Conservation (phyloP, 176 grass and related monocot species). For the Saccharum spontaneum region DNA sequence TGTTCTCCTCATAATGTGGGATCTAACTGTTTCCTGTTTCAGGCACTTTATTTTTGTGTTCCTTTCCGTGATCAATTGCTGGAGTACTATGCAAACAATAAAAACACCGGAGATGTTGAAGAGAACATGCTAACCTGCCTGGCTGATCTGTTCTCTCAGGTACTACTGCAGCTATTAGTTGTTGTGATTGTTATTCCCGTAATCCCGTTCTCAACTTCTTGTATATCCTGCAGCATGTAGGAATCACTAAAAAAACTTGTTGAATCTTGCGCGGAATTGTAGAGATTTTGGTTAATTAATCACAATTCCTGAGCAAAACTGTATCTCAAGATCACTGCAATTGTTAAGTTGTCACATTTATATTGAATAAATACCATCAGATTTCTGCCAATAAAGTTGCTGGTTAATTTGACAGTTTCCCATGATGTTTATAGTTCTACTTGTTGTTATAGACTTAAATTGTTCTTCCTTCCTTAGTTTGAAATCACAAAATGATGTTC, state of each 20-base stretch:
- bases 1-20: neutral
- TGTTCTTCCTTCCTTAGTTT: neutral
- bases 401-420: neutral
- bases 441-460: neutral
- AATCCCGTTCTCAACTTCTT: neutral
- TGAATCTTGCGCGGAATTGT: neutral
- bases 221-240: neutral
- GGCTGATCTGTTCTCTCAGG: conserved; percentile 97
- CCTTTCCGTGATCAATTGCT: conserved; percentile 97
- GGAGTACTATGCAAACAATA: conserved; percentile 86
- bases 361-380: neutral
- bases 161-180: conserved; percentile 25
- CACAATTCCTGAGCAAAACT: neutral
- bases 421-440: neutral
- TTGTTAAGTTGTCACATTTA: neutral
- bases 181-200: neutral
- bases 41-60: conserved; percentile 94
- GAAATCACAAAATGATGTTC: neutral
- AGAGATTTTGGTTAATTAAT: neutral
- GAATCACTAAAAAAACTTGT: neutral
- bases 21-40: conserved; percentile 7
- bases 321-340: neutral
- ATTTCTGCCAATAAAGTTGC: neutral
- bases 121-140: conserved; percentile 91
- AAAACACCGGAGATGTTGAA: conserved; percentile 60